phyloP scores from a whole-genome alignment of 177 flowering plant genomes.

The Vitis hybrid region DNA sequence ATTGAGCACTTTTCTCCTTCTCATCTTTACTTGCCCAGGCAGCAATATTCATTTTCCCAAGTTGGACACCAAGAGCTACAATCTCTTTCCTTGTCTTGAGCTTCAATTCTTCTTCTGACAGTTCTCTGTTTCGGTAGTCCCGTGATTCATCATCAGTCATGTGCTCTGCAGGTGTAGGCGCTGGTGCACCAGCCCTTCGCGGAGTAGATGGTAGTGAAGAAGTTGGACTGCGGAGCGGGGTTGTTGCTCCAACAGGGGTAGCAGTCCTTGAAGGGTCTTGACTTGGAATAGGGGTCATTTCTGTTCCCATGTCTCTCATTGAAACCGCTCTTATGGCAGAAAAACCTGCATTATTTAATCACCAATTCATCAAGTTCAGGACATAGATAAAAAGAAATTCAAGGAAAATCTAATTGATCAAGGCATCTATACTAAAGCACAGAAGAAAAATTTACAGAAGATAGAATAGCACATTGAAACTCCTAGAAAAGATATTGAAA shows the following conservation, averaged over 20 bases:
- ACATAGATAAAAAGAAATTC: background rate
- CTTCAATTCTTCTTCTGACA: constrained; percentile 71
- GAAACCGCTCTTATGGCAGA: constrained; percentile 67
- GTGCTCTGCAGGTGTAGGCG: constrained; percentile 42
- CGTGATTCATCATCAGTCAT: constrained; percentile 30
- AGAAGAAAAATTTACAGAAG: too few relatives aligned
- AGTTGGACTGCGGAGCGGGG: constrained; percentile 82
- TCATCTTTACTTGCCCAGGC: constrained; percentile 95
- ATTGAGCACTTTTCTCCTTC: constrained; percentile 33
- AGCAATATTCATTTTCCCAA: constrained; percentile 94
- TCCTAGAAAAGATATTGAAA: too few relatives aligned
- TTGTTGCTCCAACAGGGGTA: constrained; percentile 74
- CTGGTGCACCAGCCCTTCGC: constrained; percentile 45
- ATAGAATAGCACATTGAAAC: too few relatives aligned
- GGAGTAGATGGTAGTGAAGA: constrained; percentile 90
- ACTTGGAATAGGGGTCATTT: constrained; percentile 89
- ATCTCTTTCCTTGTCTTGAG: constrained; percentile 81
- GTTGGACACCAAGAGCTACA: constrained; percentile 86
- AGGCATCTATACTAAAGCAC: background rate
- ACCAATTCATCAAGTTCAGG: background rate
- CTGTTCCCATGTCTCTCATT: constrained; percentile 95
- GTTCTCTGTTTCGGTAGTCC: constrained; percentile 38
- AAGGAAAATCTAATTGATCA: background rate
- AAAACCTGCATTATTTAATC: constrained; percentile 33
- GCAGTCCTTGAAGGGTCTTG: constrained; percentile 83